Evolutionary conservation across 2,329 filamentous ascomycete species (phyloP), one percentile per base, ranked within the genome.

Genomic region (Dactylellina cionopaga): DNA sequence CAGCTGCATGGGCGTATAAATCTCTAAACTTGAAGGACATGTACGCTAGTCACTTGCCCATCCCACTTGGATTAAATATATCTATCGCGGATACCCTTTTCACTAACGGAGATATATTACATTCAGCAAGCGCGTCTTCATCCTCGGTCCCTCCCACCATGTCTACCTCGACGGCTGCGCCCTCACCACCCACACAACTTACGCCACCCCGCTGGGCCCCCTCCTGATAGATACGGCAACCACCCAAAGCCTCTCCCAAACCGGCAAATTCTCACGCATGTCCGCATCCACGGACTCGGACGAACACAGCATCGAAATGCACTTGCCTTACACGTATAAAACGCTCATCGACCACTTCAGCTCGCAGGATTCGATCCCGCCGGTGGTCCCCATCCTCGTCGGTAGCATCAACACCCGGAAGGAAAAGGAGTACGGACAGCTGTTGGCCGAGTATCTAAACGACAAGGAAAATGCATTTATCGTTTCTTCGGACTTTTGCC

Each of bases 291-390:
- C 88, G 4, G 95, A 99, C 78, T 86, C 92, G 74, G 85, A 86
- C 3, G 95, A 99, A 81, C 95, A 99, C 81, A 96, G 92, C 55
- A 85, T 98, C 1, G 95, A 99, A 83, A 96, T 99, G 90, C 95
- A 99, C 77, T 84, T 98, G 6, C 94, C 95, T 0, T 97, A 96
- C 78, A 90, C 98, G 74, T 93, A 92, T 83, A 92, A 93, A 79
- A 87, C 91, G 58, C 84, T 89, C 5, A 85, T 85, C 66, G 81
- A 83, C 79, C 85, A 43, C 22, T 72, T 72, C 81, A 33, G 80
- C 80, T 68, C 82, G 80, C 1, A 39, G 10, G 15, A 39, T 15
- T 9, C 25, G 2, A 72, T 76, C 11, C 70, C 94, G 0, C 86
- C 85, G 5, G 85, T 99, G 2, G 85, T 97, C 0, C 95, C 95